These are phyloP conservation scores for Ramularia collo-cygni DNA, from an alignment of 2,329 filamentous ascomycete species.

Conservation along the genomic window DNA sequence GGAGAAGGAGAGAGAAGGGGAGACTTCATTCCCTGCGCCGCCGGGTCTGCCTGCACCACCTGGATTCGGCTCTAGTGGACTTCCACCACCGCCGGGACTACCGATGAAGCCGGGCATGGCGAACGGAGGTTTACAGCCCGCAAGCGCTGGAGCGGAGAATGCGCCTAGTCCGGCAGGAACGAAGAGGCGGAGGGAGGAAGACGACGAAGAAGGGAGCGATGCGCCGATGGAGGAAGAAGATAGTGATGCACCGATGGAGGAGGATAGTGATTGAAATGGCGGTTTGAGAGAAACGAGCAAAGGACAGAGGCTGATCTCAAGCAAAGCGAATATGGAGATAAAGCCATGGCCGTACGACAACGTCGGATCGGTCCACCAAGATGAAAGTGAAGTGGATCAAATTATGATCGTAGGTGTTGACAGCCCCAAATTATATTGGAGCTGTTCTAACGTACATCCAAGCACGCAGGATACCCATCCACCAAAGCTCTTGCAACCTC, in stretches of 20 bases:
- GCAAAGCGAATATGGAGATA: neutral
- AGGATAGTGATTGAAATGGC: slow-evolving; percentile 54
- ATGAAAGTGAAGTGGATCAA: no score
- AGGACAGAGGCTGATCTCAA: neutral
- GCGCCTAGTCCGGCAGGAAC: slow-evolving; percentile 51
- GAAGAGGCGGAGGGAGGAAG: slow-evolving; percentile 35
- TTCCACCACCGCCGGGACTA: slow-evolving; percentile 21
- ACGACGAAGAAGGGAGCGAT: slow-evolving; percentile 34
- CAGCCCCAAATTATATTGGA: no score
- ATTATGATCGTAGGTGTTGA: no score
- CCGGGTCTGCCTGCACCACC: slow-evolving; percentile 27
- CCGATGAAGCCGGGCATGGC: slow-evolving; percentile 19
- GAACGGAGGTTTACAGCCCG: slow-evolving; percentile 26
- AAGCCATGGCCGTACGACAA: neutral
- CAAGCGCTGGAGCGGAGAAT: slow-evolving; percentile 38
- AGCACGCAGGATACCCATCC: no score
- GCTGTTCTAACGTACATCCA: no score
- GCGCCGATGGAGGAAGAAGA: slow-evolving; percentile 29
- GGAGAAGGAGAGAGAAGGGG: slow-evolving; percentile 11
- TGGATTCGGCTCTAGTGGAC: slow-evolving; percentile 17
- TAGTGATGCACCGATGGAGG: slow-evolving; percentile 37
- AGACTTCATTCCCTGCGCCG: slow-evolving; percentile 14
- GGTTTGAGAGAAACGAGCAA: slow-evolving; percentile 50
- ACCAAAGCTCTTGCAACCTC: slow-evolving; percentile 12
- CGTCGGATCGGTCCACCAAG: no score